Percentiles rank a stretch among this genome's conserved stretches.
Evolutionary conservation across 352 stramenopile genomes (phyloP).

Genomic region (Phytophthora melonis): DNA sequence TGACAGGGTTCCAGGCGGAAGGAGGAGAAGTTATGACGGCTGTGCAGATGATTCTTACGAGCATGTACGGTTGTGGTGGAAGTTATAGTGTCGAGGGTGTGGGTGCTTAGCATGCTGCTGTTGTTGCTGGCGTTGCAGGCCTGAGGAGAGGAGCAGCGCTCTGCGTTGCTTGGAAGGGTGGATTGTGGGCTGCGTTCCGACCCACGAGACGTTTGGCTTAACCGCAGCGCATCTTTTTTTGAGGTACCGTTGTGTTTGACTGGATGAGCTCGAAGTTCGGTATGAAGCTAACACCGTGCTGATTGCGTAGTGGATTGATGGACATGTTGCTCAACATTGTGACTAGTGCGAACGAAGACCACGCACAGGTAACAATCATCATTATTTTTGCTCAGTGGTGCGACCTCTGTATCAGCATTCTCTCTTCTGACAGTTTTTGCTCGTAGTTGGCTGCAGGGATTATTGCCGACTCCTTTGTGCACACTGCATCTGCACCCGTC

Average conservation of each 20-base stretch:
- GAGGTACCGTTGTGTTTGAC: slow-evolving; percentile 23
- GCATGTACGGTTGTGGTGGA: slow-evolving; percentile 40
- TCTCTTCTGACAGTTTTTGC: slow-evolving; percentile 6
- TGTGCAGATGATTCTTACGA: slow-evolving; percentile 53
- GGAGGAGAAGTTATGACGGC: slow-evolving; percentile 49
- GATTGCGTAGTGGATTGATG: slow-evolving; percentile 45
- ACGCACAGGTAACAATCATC: slow-evolving; percentile 46
- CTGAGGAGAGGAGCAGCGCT: slow-evolving; percentile 45
- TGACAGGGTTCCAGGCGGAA: slow-evolving; percentile 52
- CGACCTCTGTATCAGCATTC: neutral
- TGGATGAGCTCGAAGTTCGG: slow-evolving; percentile 1
- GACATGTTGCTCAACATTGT: slow-evolving; percentile 49
- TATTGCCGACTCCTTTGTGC: slow-evolving; percentile 66
- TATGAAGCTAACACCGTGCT: neutral
- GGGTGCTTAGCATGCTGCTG: slow-evolving; percentile 3
- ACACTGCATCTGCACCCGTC: slow-evolving; percentile 24
- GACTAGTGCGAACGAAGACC: slow-evolving; percentile 47
- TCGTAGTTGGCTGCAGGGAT: slow-evolving; percentile 69
- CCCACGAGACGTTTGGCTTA: slow-evolving; percentile 59
- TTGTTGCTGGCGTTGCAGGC: slow-evolving; percentile 32
- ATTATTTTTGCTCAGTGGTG: neutral
- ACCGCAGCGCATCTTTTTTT: slow-evolving; percentile 48
- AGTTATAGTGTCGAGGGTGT: neutral
- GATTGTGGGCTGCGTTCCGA: slow-evolving; percentile 65
- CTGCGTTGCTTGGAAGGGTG: slow-evolving; percentile 75